phyloP scores from a whole-genome alignment of 345 rosid genomes.

The Dipteronia dyeriana region DNA sequence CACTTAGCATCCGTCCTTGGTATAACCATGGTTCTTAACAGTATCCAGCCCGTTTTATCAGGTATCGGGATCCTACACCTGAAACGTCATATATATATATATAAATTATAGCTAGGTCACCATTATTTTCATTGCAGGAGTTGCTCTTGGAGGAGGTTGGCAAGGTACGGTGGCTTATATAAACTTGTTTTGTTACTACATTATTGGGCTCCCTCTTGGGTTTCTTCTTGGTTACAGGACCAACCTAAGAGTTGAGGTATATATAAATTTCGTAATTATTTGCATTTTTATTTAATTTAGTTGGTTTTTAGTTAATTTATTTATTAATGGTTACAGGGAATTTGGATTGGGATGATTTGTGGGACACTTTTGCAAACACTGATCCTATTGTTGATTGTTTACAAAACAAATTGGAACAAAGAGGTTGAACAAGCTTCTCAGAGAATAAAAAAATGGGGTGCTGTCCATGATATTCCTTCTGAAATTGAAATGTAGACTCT shows the following conservation, averaged over 20 bases:
- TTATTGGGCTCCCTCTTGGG: slow-evolving; percentile 75
- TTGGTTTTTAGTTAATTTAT: not conserved
- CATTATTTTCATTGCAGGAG: slow-evolving; percentile 45
- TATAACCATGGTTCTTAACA: slow-evolving; percentile 77
- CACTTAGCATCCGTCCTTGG: slow-evolving; percentile 75
- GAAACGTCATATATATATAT: no score
- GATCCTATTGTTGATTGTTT: slow-evolving; percentile 57
- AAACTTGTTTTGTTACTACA: slow-evolving; percentile 77
- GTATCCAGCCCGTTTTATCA: slow-evolving; percentile 85
- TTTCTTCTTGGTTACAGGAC: slow-evolving; percentile 79
- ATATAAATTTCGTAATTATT: not conserved
- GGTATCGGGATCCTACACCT: slow-evolving; percentile 35
- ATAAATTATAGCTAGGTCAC: no score
- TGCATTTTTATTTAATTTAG: no score
- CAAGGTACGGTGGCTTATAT: slow-evolving; percentile 87
- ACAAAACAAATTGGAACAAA: slow-evolving; percentile 80
- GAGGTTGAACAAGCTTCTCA: slow-evolving; percentile 87
- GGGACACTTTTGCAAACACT: slow-evolving; percentile 86
- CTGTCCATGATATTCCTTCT: not conserved
- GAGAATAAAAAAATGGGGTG: slow-evolving; percentile 68
- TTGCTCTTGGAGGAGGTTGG: slow-evolving; percentile 98
- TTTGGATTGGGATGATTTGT: slow-evolving; percentile 91
- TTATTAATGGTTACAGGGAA: slow-evolving; percentile 54
- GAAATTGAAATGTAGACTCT: no score
- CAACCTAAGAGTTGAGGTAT: slow-evolving; percentile 69